Percentiles rank a stretch among this genome's conserved stretches.
Conservation (phyloP, 2,329 filamentous ascomycete genomes). For the Emergomyces pasteurianus region DNA sequence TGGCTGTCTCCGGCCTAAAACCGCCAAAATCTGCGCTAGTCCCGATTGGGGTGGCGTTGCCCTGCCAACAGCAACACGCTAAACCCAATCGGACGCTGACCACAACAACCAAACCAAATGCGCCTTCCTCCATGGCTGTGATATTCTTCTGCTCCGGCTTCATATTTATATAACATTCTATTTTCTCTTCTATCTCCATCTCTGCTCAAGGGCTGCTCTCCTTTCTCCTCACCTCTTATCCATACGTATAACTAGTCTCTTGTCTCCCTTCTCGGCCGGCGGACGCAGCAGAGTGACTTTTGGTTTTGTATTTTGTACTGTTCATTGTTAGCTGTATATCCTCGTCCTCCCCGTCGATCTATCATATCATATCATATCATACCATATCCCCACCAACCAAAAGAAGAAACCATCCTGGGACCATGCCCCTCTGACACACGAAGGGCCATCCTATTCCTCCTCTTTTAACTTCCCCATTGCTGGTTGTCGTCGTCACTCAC, state of each 20-base stretch:
- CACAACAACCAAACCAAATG: conserved; percentile 22
- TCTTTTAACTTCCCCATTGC: not conserved
- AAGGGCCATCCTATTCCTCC: not conserved
- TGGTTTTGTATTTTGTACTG: no score
- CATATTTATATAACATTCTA: not conserved
- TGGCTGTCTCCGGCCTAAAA: not conserved
- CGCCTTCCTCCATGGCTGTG: not conserved
- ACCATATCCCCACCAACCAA: not conserved
- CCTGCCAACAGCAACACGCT: conserved; percentile 26
- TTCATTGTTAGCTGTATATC: conserved; percentile 3
- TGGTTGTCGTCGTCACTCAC: not conserved
- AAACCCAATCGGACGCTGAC: conserved; percentile 19
- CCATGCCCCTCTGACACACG: not conserved
- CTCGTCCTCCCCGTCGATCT: not conserved
- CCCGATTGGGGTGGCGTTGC: conserved; percentile 18
- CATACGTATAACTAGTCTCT: not conserved
- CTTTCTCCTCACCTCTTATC: conserved; percentile 3
- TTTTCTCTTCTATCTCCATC: not conserved
- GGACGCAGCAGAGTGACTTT: not conserved
- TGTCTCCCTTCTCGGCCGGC: not conserved
- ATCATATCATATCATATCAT: no score
- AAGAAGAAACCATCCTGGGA: not conserved
- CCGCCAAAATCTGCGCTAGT: conserved; percentile 16
- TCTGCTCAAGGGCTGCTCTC: not conserved
- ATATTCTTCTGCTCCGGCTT: not conserved